phyloP scores from a whole-genome alignment of 331 rosid genomes.

The Malus hybrid region DNA sequence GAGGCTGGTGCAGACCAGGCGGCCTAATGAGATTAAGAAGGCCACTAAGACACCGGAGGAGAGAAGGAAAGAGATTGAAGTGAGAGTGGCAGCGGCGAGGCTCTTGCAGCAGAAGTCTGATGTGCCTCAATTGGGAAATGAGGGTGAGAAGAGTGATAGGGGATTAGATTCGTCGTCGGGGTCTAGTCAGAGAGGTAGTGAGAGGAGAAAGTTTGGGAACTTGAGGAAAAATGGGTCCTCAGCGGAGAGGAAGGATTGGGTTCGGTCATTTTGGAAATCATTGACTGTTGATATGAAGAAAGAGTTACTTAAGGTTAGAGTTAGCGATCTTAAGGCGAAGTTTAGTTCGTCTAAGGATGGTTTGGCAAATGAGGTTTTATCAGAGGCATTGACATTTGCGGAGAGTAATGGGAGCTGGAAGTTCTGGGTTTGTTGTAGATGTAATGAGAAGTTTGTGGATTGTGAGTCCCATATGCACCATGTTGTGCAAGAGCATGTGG shows the following conservation, averaged over 20 bases:
- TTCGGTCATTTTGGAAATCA: conserved; percentile 60
- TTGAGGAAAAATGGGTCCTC: conserved; percentile 51
- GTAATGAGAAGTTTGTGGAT: conserved; percentile 47
- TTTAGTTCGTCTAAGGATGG: conserved; percentile 59
- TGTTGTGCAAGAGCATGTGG: conserved; percentile 79
- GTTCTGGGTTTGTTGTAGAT: conserved; percentile 76
- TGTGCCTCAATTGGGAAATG: conserved; percentile 40
- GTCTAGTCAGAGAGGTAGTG: conserved; percentile 55
- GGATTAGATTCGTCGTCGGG: conserved; percentile 45
- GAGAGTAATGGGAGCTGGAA: conserved; percentile 69
- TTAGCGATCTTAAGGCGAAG: conserved; percentile 58
- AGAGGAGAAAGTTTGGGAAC: conserved; percentile 50
- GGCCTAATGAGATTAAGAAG: conserved; percentile 93
- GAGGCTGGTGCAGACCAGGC: conserved; percentile 55
- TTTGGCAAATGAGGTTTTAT: conserved; percentile 43
- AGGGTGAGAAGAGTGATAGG: conserved; percentile 46
- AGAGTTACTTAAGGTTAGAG: conserved; percentile 56
- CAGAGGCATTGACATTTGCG: conserved; percentile 62
- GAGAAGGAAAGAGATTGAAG: conserved; percentile 81
- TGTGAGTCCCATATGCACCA: conserved; percentile 68
- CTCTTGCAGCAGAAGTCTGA: conserved; percentile 74
- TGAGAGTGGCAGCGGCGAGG: conserved; percentile 82
- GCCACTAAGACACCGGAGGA: conserved; percentile 78
- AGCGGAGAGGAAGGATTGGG: conserved; percentile 72
- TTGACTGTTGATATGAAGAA: conserved; percentile 56